These are phyloP conservation scores for Pleurostoma richardsiae DNA, from an alignment of 2,329 filamentous ascomycete genomes.

Conservation along the genomic window DNA sequence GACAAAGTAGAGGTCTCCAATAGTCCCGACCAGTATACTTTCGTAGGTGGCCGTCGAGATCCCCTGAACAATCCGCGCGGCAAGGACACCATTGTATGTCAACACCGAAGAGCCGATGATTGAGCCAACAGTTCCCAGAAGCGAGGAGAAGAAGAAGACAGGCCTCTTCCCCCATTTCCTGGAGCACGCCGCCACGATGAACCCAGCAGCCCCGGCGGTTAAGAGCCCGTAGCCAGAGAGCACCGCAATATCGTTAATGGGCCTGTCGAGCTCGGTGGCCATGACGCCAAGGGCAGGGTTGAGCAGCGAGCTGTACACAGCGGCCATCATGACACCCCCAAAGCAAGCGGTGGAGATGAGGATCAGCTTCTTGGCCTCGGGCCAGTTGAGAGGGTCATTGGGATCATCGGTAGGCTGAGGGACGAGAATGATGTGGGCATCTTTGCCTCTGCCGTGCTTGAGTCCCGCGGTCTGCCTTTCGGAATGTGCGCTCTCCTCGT, in stretches of 20 bases:
- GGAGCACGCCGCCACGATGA: conserved; percentile 12
- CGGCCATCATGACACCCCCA: no score
- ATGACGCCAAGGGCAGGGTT: not conserved
- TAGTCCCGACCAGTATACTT: conserved; percentile 16
- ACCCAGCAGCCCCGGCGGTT: conserved; percentile 11
- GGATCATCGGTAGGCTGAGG: conserved; percentile 38
- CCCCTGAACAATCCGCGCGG: conserved; percentile 17
- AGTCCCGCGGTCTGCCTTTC: conserved; percentile 1
- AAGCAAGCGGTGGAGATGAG: not conserved
- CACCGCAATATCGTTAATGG: conserved; percentile 1
- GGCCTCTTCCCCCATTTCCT: conserved; percentile 19
- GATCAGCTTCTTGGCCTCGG: conserved; percentile 19
- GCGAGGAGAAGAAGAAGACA: conserved; percentile 14
- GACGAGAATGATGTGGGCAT: conserved; percentile 33
- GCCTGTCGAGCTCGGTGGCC: no score
- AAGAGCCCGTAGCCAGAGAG: conserved; percentile 14
- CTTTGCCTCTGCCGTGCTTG: conserved; percentile 16
- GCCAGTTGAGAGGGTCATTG: conserved; percentile 39
- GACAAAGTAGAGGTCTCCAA: conserved; percentile 20
- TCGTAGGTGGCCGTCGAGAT: conserved; percentile 18
- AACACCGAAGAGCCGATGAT: conserved; percentile 11
- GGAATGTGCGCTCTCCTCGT: no score
- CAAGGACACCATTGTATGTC: conserved; percentile 13
- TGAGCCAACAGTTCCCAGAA: conserved; percentile 13
- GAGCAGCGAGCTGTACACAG: not conserved